Conservation (phyloP, 805 yeast species). For the Yarrowia osloensis region DNA sequence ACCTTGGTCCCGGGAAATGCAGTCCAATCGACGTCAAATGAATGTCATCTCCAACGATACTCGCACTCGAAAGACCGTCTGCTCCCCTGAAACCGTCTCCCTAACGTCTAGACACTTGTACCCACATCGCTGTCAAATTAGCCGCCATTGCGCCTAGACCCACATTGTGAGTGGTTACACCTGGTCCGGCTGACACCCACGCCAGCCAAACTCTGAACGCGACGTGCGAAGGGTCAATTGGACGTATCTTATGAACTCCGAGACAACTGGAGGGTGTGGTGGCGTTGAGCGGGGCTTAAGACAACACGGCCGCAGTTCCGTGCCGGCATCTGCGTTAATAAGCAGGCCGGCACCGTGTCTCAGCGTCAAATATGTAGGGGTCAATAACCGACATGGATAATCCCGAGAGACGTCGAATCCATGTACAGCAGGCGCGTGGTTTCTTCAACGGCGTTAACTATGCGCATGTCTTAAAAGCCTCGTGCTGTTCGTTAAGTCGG, state of each 20-base stretch:
- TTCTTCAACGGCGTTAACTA: neutral
- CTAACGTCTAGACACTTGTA: too few relatives aligned
- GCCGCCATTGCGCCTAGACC: too few relatives aligned
- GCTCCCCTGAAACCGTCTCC: too few relatives aligned
- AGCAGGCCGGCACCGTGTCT: too few relatives aligned
- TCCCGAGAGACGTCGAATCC: neutral
- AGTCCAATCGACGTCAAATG: neutral
- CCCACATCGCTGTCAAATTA: too few relatives aligned
- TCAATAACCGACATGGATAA: neutral
- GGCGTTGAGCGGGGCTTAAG: neutral
- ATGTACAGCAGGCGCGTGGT: neutral
- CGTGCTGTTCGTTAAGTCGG: conserved; percentile 8
- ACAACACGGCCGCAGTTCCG: neutral
- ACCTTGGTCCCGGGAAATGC: neutral
- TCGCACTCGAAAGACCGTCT: too few relatives aligned
- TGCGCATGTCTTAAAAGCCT: conserved; percentile 5
- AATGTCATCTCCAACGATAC: too few relatives aligned
- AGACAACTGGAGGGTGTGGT: neutral
- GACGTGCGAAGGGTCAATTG: neutral
- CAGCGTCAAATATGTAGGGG: neutral
- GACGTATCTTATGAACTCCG: neutral
- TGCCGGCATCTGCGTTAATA: too few relatives aligned
- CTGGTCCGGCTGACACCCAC: neutral
- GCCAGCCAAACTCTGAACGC: neutral
- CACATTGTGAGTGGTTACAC: neutral